phyloP scores from a whole-genome alignment of 768 basidiomycete genomes.

The Xerocomellus chrysenteron region DNA sequence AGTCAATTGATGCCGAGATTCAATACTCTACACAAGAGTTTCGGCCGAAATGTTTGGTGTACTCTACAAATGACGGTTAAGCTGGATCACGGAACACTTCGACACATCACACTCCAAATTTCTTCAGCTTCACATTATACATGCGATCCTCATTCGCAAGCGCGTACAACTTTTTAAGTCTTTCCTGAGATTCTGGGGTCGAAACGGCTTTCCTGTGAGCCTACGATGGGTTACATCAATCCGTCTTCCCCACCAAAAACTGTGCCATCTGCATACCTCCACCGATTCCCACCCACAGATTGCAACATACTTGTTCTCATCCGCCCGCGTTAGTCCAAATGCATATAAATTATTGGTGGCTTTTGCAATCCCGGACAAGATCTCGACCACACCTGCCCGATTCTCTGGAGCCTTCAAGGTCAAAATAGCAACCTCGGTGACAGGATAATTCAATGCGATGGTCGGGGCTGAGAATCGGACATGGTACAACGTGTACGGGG shows the following conservation, averaged over 20 bases:
- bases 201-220: not conserved
- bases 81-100: no score
- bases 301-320: conserved; percentile 2
- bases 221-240: not conserved
- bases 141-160: not conserved
- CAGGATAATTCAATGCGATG: conserved; percentile 3
- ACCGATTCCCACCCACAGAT: conserved; percentile 6
- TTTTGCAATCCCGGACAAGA: conserved; percentile 1
- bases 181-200: not conserved
- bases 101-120: not conserved
- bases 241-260: not conserved
- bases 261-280: conserved; percentile 3
- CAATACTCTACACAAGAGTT: no score
- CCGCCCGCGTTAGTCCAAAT: conserved; percentile 5
- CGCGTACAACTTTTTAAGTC: not conserved
- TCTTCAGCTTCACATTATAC: not conserved
- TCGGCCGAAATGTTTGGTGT: no score
- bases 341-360: not conserved
- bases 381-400: not conserved
- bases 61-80: no score
- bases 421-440: conserved; percentile 9
- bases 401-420: conserved; percentile 8
- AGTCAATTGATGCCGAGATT: no score
- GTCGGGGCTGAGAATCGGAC: not conserved
- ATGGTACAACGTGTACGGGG: conserved; percentile 1